Conservation (phyloP, 2,329 filamentous ascomycete species). For the Sphaerostilbella broomeana region DNA sequence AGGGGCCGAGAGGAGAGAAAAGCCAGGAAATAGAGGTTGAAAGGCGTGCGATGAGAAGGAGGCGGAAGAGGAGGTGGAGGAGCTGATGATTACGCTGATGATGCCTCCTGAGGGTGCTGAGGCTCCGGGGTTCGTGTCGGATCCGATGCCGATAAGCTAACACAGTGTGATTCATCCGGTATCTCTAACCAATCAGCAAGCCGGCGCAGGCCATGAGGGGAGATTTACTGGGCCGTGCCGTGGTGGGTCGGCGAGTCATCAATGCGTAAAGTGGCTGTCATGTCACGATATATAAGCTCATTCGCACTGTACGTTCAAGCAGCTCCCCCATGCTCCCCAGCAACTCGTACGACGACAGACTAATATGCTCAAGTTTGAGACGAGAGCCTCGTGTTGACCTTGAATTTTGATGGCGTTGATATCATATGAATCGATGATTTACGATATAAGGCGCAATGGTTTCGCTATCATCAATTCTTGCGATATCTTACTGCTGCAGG, state of each 20-base stretch:
- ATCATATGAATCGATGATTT: too few species aligned
- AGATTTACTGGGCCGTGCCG: slow-evolving; percentile 6
- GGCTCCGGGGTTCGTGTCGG: background rate
- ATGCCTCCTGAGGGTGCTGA: background rate
- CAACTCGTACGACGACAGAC: too few species aligned
- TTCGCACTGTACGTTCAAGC: slow-evolving; percentile 8
- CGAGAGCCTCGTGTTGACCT: too few species aligned
- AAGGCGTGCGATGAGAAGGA: background rate
- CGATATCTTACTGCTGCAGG: too few species aligned
- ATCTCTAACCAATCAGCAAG: slow-evolving; percentile 24
- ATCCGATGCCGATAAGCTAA: slow-evolving; percentile 1
- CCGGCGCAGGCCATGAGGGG: slow-evolving; percentile 28
- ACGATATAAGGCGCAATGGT: too few species aligned
- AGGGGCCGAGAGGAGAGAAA: background rate
- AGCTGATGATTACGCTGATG: background rate
- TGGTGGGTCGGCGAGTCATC: background rate
- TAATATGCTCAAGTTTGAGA: too few species aligned
- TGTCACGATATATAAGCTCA: background rate
- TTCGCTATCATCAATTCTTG: too few species aligned
- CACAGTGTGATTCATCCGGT: slow-evolving; percentile 6
- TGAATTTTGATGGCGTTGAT: too few species aligned
- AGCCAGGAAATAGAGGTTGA: background rate
- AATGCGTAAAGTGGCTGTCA: slow-evolving; percentile 10
- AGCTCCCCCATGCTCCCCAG: too few species aligned
- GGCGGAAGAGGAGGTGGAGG: background rate